A percentile compares a stretch with the other conserved stretches of the same genome.
Evolutionary conservation across 164 flowering plant species (phyloP).

Genomic region (Houttuynia cordata): DNA sequence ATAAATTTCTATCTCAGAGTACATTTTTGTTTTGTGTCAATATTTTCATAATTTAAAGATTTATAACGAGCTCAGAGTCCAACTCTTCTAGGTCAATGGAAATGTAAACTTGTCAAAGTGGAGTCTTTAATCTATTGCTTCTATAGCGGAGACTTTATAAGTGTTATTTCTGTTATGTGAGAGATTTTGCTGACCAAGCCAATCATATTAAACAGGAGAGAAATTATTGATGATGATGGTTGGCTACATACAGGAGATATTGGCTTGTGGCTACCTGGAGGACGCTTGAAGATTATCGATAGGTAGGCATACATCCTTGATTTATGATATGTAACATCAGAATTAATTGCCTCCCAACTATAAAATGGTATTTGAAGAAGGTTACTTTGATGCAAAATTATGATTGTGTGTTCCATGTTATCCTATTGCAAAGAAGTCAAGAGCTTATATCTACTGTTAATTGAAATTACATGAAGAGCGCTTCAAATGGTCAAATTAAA

Average conservation of each 20-base stretch:
- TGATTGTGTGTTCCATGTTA: background rate
- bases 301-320: slow-evolving; percentile 29
- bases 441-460: no score
- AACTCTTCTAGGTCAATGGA: background rate
- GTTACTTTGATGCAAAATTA: background rate
- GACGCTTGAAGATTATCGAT: slow-evolving; percentile 89
- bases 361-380: background rate
- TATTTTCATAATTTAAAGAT: no score
- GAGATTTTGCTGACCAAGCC: background rate
- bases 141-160: background rate
- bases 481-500: no score
- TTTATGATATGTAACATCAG: no score
- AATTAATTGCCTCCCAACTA: background rate
- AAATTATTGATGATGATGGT: slow-evolving; percentile 77
- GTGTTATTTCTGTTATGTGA: background rate
- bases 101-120: background rate
- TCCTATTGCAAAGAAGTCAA: no score
- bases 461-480: no score
- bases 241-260: slow-evolving; percentile 98
- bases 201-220: slow-evolving; percentile 46
- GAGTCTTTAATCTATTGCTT: background rate
- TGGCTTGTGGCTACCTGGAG: slow-evolving; percentile 70
- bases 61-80: no score
- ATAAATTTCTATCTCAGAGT: no score
- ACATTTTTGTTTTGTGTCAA: background rate